phyloP scores from a whole-genome alignment of 2,329 filamentous ascomycete species.

The Zasmidium citrigriseum region DNA sequence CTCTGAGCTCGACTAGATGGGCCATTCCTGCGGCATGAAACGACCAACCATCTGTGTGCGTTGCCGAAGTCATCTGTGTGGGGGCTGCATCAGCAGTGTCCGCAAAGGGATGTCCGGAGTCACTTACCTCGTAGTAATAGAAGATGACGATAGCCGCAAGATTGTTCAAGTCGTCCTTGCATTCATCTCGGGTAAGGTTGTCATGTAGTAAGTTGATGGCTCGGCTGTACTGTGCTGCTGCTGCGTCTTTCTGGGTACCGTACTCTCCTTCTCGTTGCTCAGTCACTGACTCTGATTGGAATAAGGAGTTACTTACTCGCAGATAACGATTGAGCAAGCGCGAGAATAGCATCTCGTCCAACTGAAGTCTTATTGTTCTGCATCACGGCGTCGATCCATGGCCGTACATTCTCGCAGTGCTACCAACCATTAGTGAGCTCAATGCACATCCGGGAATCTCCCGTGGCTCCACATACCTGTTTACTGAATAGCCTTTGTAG shows the following conservation, averaged over 20 bases:
- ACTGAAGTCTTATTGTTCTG: background rate
- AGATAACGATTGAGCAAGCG: background rate
- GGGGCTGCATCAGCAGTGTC: background rate
- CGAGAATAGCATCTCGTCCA: background rate
- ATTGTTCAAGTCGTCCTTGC: background rate
- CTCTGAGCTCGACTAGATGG: background rate
- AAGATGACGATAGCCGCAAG: background rate
- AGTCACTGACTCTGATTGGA: background rate
- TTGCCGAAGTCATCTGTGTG: background rate
- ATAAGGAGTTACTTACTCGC: background rate
- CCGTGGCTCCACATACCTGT: background rate
- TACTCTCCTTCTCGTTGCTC: background rate
- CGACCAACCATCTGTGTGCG: background rate
- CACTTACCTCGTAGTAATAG: background rate
- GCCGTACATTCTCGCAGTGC: background rate
- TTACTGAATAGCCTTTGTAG: background rate
- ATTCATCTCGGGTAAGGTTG: background rate
- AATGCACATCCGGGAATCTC: background rate
- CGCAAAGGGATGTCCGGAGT: background rate
- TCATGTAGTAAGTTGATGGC: background rate
- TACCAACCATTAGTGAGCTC: background rate
- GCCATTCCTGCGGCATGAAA: background rate
- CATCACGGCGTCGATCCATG: background rate
- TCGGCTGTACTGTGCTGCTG: background rate
- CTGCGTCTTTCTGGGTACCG: background rate